Evolutionary conservation across 495 filamentous ascomycete genomes (phyloP).

Genomic region (Penicillium cosmopolitanum): DNA sequence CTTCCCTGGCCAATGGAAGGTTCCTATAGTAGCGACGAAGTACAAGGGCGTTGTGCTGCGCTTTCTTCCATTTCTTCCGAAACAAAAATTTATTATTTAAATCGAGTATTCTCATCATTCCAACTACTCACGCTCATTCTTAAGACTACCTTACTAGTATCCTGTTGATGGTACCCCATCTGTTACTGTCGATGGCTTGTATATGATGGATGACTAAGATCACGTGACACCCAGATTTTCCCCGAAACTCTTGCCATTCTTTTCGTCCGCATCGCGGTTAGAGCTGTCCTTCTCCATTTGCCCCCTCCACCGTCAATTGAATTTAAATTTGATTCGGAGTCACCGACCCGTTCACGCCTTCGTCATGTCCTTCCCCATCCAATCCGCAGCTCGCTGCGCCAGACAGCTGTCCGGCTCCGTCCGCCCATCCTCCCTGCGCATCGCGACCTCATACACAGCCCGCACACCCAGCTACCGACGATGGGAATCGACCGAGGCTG

Average conservation of each 20-base stretch:
- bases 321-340: slow-evolving; percentile 18
- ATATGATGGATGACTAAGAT: slow-evolving; percentile 12
- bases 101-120: no score
- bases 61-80: no score
- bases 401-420: slow-evolving; percentile 50
- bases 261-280: slow-evolving; percentile 25
- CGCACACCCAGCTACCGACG: slow-evolving; percentile 46
- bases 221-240: slow-evolving; percentile 51
- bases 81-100: no score
- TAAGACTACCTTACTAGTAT: background rate
- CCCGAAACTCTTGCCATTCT: slow-evolving; percentile 30
- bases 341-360: slow-evolving; percentile 5
- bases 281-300: slow-evolving; percentile 23
- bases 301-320: slow-evolving; percentile 11
- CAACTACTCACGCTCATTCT: background rate
- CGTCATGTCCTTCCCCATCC: slow-evolving; percentile 49
- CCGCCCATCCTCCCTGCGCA: slow-evolving; percentile 49
- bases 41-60: no score
- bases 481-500: slow-evolving; percentile 57
- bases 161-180: background rate
- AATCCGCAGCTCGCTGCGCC: slow-evolving; percentile 50
- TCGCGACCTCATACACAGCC: slow-evolving; percentile 48
- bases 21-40: no score
- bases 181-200: slow-evolving; percentile 5
- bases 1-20: no score